Conservation (phyloP, 129 eudicot species). For the Pseudognaphalium luteoalbum region DNA sequence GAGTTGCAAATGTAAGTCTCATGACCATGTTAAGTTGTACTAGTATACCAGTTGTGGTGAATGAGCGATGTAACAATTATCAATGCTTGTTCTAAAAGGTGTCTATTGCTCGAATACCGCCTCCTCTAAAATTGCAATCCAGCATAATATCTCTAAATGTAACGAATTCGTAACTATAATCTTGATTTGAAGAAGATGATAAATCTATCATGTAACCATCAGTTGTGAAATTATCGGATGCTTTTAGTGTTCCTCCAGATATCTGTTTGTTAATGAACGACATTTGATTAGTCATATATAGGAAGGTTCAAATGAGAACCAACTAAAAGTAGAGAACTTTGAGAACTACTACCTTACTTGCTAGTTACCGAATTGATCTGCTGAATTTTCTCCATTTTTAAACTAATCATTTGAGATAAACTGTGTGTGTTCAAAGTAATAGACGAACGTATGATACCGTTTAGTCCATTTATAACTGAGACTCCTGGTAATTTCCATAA, state of each 20-base stretch:
- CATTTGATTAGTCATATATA: background rate
- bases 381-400: no score
- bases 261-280: conserved; percentile 47
- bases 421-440: no score
- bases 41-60: conserved; percentile 63
- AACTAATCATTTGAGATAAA: no score
- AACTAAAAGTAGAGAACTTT: no score
- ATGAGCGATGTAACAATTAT: conserved; percentile 74
- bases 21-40: conserved; percentile 75
- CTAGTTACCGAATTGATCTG: no score
- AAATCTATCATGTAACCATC: conserved; percentile 69
- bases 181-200: conserved; percentile 35
- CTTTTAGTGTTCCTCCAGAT: conserved; percentile 74
- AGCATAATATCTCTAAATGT: conserved; percentile 66
- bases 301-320: no score
- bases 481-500: no score
- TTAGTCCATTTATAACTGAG: no score
- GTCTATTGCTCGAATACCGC: conserved; percentile 54
- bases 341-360: no score
- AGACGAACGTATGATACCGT: no score
- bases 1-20: conserved; percentile 69
- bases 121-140: conserved; percentile 68
- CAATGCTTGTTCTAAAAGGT: conserved; percentile 68
- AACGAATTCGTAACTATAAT: conserved; percentile 54
- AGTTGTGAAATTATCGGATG: conserved; percentile 57